Conservation (phyloP, 2,329 filamentous ascomycete genomes). For the Falciphora oryzae region DNA sequence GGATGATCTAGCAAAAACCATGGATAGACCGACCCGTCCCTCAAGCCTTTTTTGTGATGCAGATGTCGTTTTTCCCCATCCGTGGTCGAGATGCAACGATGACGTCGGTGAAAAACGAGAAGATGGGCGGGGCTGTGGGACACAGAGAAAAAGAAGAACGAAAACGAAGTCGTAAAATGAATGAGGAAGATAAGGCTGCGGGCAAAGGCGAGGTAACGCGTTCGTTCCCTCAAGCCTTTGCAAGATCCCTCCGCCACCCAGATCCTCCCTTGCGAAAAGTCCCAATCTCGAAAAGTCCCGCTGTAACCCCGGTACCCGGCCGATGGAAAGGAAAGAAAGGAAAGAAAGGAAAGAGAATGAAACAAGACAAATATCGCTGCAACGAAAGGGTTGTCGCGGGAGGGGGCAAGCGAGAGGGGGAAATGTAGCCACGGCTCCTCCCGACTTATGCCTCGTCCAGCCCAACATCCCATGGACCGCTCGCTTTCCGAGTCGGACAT, state of each 20-base stretch:
- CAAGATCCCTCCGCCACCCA: neutral
- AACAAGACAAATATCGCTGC: neutral
- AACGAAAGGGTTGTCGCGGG: neutral
- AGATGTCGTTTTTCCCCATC: neutral
- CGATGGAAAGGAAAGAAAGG: neutral
- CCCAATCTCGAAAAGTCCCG: no score
- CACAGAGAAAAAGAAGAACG: neutral
- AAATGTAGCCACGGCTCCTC: neutral
- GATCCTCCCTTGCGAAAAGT: neutral
- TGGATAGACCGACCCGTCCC: neutral
- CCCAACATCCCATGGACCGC: neutral
- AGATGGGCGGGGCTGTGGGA: neutral
- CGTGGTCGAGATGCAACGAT: neutral
- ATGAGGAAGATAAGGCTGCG: neutral
- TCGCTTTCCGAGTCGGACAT: neutral
- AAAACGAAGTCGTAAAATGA: neutral
- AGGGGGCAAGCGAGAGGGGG: neutral
- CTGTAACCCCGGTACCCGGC: neutral
- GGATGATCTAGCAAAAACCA: neutral
- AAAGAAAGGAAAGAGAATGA: conserved; percentile 1
- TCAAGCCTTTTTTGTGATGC: neutral
- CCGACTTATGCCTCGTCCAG: neutral
- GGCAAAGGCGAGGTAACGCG: neutral
- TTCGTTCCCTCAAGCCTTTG: neutral
- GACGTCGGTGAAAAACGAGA: neutral